Evolutionary conservation across 371 early-diverging fungal species (phyloP), one percentile per base, ranked within the genome.

Genomic region (Rhizopus microsporus): DNA sequence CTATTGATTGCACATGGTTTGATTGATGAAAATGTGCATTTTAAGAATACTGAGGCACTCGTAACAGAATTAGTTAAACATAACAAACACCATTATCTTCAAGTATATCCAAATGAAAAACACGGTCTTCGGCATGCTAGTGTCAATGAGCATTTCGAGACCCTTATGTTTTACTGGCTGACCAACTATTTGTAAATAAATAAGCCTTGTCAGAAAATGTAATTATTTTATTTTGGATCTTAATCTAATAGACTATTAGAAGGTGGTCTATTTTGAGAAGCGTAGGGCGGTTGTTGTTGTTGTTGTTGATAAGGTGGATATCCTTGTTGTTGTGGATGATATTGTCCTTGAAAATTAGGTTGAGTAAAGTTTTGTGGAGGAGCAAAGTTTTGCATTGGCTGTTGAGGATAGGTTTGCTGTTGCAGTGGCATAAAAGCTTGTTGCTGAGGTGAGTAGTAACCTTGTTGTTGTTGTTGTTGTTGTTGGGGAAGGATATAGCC

Each of bases 11-110:
- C 81, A 0, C 93, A 93, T 63, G 93, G 93, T 0, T 65, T 86
- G 43, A 85, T 87, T 55, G 93, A 93, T 66, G 92, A 93, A 62
- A 93, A 93, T 67, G 93, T 93, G 3, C 91, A 91, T 66, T 86
- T 87, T 52, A 77, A 72, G 45, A 81, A 91, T 66, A 83, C 89
- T 0, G 84, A 88, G 47, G 23, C 66, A 29, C 62, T 92, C 47
- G 82, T 86, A 0, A 68, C 82, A 2, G 78, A 73, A 5, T 61
- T 93, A 12, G 76, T 84, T 8, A 80, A 82, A 51, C 57, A 54
- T 17, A 74, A 81, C 49, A 87, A 85, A 52, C 86, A 86, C 4
- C 81, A 88, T 58, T 76, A 83, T 51, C 57, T 87, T 5, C 87
- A 89, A 72, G 68, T 87, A 30, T 88, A 90, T 67, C 87, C 87